Evolutionary conservation across 176 grass and related monocot species (phyloP).

Genomic region (Poa annua): DNA sequence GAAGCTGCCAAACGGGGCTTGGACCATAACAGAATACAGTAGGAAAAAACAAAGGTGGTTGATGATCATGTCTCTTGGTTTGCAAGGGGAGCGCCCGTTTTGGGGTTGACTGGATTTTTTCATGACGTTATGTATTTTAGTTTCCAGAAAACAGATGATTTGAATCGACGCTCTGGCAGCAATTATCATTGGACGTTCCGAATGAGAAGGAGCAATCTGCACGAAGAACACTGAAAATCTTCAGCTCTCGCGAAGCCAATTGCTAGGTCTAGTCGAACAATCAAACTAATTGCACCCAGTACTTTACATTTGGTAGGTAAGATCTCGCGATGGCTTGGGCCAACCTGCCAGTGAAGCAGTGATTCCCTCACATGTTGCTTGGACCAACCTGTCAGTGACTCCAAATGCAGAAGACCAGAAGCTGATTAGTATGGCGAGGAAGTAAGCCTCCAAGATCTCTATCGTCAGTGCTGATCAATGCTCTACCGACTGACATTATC

Average conservation of each 20-base stretch:
- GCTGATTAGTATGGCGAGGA: background rate
- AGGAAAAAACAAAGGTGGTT: background rate
- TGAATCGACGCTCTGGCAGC: background rate
- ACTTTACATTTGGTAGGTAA: background rate
- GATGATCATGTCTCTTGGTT: background rate
- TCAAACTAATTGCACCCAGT: background rate
- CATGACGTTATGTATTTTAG: background rate
- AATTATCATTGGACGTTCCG: background rate
- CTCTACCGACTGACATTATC: background rate
- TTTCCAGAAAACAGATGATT: background rate
- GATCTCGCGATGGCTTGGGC: background rate
- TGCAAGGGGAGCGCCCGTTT: background rate
- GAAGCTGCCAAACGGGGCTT: background rate
- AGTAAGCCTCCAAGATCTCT: background rate
- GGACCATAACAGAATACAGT: background rate
- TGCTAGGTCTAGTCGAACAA: background rate
- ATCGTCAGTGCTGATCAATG: background rate
- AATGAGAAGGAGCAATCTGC: background rate
- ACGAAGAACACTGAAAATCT: background rate
- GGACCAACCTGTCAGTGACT: background rate
- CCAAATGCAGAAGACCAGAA: background rate
- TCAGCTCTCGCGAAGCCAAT: background rate
- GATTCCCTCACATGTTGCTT: background rate
- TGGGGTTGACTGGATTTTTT: background rate
- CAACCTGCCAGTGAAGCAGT: background rate